Evolutionary conservation across 306 rosid species (phyloP).

Genomic region (Neltuma alba): DNA sequence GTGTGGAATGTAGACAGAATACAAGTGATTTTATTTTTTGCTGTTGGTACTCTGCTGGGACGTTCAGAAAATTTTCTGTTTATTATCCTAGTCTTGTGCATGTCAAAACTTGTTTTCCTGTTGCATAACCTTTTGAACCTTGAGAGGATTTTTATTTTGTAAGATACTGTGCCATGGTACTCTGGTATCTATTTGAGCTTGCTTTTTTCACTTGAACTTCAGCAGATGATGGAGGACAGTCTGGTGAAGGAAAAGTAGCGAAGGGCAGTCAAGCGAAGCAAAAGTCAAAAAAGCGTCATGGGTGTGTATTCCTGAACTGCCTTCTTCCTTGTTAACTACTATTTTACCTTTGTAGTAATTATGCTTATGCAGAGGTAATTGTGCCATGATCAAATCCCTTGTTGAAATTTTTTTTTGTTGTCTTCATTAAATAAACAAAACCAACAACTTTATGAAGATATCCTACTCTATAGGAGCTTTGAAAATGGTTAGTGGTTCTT

Average conservation of each 20-base stretch:
- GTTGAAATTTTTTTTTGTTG: constrained; percentile 16
- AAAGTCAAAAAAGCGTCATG: constrained; percentile 76
- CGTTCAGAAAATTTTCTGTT: no score
- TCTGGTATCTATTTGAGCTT: constrained; percentile 20
- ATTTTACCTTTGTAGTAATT: constrained; percentile 15
- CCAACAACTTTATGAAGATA: constrained; percentile 7
- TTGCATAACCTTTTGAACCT: constrained; percentile 35
- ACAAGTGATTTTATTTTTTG: no score
- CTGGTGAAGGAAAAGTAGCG: constrained; percentile 63
- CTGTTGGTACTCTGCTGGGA: no score
- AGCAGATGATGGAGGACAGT: constrained; percentile 54
- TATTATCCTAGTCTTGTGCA: no score
- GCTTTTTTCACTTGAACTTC: constrained; percentile 38
- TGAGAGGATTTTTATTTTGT: constrained; percentile 28
- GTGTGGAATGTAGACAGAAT: no score
- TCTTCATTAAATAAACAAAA: constrained; percentile 21
- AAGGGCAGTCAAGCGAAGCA: constrained; percentile 74
- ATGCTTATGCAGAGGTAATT: constrained; percentile 24
- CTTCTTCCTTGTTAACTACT: constrained; percentile 27
- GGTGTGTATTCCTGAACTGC: constrained; percentile 56
- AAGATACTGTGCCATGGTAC: constrained; percentile 20
- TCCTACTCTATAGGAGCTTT: neutral
- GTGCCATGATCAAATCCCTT: constrained; percentile 25
- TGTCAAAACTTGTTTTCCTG: constrained; percentile 12
- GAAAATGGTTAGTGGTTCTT: constrained; percentile 1